Evolutionary conservation across 805 yeast species (phyloP).

Genomic region (Wickerhamiella azyma): DNA sequence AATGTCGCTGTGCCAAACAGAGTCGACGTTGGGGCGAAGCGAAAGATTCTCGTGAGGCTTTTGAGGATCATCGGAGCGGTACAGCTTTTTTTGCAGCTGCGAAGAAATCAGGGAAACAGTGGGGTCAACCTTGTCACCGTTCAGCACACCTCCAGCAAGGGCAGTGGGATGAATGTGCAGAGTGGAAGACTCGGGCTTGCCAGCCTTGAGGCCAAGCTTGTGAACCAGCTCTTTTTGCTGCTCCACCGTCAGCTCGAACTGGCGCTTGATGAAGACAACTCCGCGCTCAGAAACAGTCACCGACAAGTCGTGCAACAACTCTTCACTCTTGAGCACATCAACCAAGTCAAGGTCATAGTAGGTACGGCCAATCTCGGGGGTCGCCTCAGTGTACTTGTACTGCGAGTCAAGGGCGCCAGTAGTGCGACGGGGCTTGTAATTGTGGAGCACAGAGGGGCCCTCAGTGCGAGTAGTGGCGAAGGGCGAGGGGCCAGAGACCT

Average conservation of each 20-base stretch:
- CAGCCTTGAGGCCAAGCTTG: conserved; percentile 23
- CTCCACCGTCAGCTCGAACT: conserved; percentile 24
- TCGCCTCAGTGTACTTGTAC: conserved; percentile 19
- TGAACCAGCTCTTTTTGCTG: conserved; percentile 22
- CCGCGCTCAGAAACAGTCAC: conserved; percentile 34
- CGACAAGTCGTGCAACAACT: conserved; percentile 30
- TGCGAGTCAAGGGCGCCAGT: conserved; percentile 20
- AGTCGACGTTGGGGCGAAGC: neutral
- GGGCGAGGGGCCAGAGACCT: conserved; percentile 20
- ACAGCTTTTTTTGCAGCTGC: neutral
- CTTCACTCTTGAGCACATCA: conserved; percentile 17
- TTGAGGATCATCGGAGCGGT: neutral
- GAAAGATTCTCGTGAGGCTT: neutral
- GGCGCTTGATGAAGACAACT: conserved; percentile 39
- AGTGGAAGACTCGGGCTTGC: conserved; percentile 20
- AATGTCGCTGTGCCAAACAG: conserved; percentile 40
- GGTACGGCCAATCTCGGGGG: neutral
- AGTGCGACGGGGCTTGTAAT: conserved; percentile 14
- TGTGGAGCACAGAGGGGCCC: conserved; percentile 16
- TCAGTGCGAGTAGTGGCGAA: conserved; percentile 18
- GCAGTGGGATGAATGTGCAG: conserved; percentile 18
- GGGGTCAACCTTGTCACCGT: conserved; percentile 2
- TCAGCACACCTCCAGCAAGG: conserved; percentile 18
- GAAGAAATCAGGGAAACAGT: conserved; percentile 1
- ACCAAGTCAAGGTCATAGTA: conserved; percentile 16